Evolutionary conservation across 2,329 filamentous ascomycete species (phyloP).

Genomic region (Penicillium capsulatum): DNA sequence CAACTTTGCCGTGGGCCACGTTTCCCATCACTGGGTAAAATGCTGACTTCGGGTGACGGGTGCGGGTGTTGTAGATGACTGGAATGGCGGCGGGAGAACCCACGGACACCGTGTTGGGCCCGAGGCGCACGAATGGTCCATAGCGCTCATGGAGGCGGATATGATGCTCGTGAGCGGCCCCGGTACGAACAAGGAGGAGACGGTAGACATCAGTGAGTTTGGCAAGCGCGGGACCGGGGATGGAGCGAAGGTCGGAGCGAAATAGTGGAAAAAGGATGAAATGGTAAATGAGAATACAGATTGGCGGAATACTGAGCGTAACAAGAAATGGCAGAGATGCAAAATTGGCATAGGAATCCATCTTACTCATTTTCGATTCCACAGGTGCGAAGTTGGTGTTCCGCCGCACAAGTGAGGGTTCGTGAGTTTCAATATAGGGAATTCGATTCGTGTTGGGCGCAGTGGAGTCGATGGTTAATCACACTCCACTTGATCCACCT

Average conservation of each 20-base stretch:
- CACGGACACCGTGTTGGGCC: constrained; percentile 14
- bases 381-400: too few species aligned
- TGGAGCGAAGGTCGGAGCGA: constrained; percentile 1
- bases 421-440: too few species aligned
- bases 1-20: constrained; percentile 8
- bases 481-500: too few species aligned
- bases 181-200: constrained; percentile 5
- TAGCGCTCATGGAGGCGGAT: constrained; percentile 10
- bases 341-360: not conserved
- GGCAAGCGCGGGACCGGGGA: constrained; percentile 11
- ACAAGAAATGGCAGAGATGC: too few species aligned
- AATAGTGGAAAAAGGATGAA: not conserved
- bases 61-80: constrained; percentile 2
- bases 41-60: constrained; percentile 3
- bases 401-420: too few species aligned
- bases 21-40: constrained; percentile 11
- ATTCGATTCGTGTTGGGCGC: too few species aligned
- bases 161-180: constrained; percentile 7
- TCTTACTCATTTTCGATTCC: too few species aligned
- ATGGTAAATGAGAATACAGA: not conserved
- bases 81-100: constrained; percentile 5
- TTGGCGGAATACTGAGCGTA: too few species aligned
- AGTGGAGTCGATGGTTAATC: too few species aligned
- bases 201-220: constrained; percentile 9
- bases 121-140: constrained; percentile 13